Percentiles rank a stretch among this genome's conserved stretches.
Evolutionary conservation across 2,329 filamentous ascomycete genomes (phyloP).

Genomic region (Sporothrix dimorphospora): DNA sequence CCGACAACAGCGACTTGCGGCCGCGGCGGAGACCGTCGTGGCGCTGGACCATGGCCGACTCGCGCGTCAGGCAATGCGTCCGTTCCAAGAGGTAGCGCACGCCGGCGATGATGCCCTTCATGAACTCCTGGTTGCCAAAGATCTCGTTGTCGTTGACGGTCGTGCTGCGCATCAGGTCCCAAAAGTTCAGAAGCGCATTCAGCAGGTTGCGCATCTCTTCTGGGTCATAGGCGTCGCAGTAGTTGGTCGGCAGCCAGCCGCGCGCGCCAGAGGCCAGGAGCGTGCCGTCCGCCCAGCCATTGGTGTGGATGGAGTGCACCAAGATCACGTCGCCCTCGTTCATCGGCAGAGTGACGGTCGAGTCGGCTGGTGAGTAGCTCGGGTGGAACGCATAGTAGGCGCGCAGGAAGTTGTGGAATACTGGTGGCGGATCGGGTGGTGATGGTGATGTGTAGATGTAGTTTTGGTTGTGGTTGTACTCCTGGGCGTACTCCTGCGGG

Average conservation of each 20-base stretch:
- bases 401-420: slow-evolving; percentile 93
- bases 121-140: slow-evolving; percentile 90
- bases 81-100: slow-evolving; percentile 88
- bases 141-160: slow-evolving; percentile 74
- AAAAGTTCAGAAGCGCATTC: slow-evolving; percentile 85
- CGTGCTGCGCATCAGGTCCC: slow-evolving; percentile 83
- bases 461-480: slow-evolving; percentile 25
- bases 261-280: slow-evolving; percentile 81
- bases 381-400: slow-evolving; percentile 94
- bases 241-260: slow-evolving; percentile 97
- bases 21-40: slow-evolving; percentile 77
- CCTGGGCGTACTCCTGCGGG: slow-evolving; percentile 18
- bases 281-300: slow-evolving; percentile 98
- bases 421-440: slow-evolving; percentile 59
- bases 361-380: slow-evolving; percentile 73
- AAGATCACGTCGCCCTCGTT: slow-evolving; percentile 90
- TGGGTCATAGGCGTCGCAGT: slow-evolving; percentile 93
- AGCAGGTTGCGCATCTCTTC: slow-evolving; percentile 82
- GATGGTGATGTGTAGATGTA: slow-evolving; percentile 36
- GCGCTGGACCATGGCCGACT: slow-evolving; percentile 72
- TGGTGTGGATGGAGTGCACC: slow-evolving; percentile 95
- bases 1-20: slow-evolving; percentile 84
- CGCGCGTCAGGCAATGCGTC: slow-evolving; percentile 83
- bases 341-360: slow-evolving; percentile 84
- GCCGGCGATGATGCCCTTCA: slow-evolving; percentile 90